A percentile compares a stretch with the other conserved stretches of the same genome.
Conservation (phyloP, 108 stramenopile species). For the Nannochloropsis gaditana region DNA sequence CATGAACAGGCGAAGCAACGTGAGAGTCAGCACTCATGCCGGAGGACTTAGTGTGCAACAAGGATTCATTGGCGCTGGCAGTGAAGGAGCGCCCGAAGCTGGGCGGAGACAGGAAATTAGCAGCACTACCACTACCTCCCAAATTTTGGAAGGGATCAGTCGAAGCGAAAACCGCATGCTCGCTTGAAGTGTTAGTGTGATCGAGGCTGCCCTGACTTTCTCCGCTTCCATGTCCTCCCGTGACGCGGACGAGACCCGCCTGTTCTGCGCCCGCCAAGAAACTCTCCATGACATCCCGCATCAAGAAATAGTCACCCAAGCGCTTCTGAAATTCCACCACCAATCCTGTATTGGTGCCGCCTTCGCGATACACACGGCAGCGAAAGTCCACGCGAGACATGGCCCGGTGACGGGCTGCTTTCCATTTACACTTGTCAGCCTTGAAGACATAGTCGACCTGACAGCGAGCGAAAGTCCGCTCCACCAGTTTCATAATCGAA, state of each 20-base stretch:
- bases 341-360: not conserved
- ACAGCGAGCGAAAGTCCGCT: not conserved
- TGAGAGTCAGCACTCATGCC: no score
- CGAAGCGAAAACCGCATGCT: conserved; percentile 2
- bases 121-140: conserved; percentile 11
- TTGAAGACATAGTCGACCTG: not conserved
- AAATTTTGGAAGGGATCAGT: not conserved
- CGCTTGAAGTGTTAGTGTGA: not conserved
- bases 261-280: not conserved
- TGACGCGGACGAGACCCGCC: not conserved
- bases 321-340: conserved; percentile 19
- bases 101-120: not conserved
- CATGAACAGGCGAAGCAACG: no score
- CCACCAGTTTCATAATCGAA: not conserved
- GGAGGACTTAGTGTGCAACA: no score
- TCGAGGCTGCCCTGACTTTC: not conserved
- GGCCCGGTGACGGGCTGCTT: not conserved
- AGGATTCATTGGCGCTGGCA: not conserved
- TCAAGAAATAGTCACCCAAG: conserved; percentile 7
- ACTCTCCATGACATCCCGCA: not conserved
- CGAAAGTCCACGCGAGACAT: not conserved
- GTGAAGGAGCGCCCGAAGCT: not conserved
- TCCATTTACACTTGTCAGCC: conserved; percentile 11
- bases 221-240: not conserved
- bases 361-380: not conserved